These are phyloP conservation scores for Tricholoma terreum DNA, from an alignment of 768 basidiomycete species.

Conservation along the genomic window DNA sequence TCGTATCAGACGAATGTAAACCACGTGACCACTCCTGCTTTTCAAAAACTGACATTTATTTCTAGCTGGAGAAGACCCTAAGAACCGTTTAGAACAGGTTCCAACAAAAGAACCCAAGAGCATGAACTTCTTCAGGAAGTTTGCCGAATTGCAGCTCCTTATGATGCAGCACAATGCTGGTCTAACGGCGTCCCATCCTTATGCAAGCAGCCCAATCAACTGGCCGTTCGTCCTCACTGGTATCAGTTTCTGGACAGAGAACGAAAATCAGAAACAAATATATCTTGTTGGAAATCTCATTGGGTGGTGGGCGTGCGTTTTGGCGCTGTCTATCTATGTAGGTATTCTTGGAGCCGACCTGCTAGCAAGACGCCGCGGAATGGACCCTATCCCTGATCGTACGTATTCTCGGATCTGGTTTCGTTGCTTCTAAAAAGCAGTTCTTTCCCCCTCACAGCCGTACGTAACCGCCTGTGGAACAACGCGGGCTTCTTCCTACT, in stretches of 20 bases:
- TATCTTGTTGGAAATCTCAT: constrained; percentile 94
- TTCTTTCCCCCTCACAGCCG: constrained; percentile 45
- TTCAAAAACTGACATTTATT: constrained; percentile 5
- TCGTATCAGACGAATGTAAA: constrained; percentile 72
- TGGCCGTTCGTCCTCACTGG: constrained; percentile 98
- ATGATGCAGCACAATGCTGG: constrained; percentile 99
- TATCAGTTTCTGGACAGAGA: constrained; percentile 98
- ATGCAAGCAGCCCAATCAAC: constrained; percentile 92
- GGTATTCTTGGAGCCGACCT: constrained; percentile 90
- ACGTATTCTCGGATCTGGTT: constrained; percentile 30
- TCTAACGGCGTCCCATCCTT: constrained; percentile 94
- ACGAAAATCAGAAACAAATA: constrained; percentile 82
- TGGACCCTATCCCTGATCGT: constrained; percentile 88
- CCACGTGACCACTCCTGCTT: constrained; percentile 3
- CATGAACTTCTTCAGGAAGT: constrained; percentile 94
- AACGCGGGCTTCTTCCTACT: constrained; percentile 94
- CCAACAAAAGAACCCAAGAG: constrained; percentile 69
- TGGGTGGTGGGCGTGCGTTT: constrained; percentile 92
- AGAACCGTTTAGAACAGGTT: constrained; percentile 47
- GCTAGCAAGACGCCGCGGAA: constrained; percentile 78
- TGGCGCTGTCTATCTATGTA: constrained; percentile 82
- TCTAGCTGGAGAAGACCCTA: constrained; percentile 52
- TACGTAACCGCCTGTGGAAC: constrained; percentile 93
- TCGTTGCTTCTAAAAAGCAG: neutral
- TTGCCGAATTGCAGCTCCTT: constrained; percentile 85